phyloP scores from a whole-genome alignment of 2,329 filamentous ascomycete genomes.

The Penicillium italicum region DNA sequence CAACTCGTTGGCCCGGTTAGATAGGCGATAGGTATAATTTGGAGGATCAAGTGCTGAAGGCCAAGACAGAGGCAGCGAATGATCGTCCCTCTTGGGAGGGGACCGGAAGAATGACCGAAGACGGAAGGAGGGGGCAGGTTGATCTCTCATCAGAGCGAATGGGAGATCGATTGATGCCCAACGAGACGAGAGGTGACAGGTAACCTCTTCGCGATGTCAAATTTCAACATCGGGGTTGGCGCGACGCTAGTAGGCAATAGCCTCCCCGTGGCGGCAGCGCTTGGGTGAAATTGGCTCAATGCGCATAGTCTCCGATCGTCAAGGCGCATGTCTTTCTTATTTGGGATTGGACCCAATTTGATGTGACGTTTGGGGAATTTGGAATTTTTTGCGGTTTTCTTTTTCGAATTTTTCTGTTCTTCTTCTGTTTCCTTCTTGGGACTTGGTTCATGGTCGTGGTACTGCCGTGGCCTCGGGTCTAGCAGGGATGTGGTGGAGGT shows the following conservation, averaged over 20 bases:
- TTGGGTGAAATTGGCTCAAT: neutral
- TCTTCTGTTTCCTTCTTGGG: neutral
- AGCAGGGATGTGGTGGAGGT: constrained; percentile 22
- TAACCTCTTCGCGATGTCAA: constrained; percentile 7
- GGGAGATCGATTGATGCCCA: neutral
- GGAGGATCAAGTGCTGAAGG: neutral
- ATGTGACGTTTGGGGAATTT: neutral
- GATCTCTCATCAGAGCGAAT: neutral
- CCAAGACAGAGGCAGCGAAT: neutral
- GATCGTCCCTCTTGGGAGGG: neutral
- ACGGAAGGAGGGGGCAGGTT: neutral
- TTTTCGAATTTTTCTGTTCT: neutral
- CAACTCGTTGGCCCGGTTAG: neutral
- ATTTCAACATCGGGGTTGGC: constrained; percentile 14
- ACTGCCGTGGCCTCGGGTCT: constrained; percentile 19
- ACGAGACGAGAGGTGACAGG: neutral
- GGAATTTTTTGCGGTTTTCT: neutral
- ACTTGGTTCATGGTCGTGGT: constrained; percentile 24
- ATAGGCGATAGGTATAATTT: neutral
- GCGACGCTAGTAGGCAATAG: constrained; percentile 27
- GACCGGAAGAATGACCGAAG: neutral
- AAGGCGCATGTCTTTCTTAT: constrained; percentile 1
- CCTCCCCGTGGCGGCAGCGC: constrained; percentile 14
- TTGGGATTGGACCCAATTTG: neutral
- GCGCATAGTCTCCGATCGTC: constrained; percentile 5